A percentile compares a stretch with the other conserved stretches of the same genome.
Evolutionary conservation across 176 grass and related monocot species (phyloP).

Genomic region (Zoysia japonica): DNA sequence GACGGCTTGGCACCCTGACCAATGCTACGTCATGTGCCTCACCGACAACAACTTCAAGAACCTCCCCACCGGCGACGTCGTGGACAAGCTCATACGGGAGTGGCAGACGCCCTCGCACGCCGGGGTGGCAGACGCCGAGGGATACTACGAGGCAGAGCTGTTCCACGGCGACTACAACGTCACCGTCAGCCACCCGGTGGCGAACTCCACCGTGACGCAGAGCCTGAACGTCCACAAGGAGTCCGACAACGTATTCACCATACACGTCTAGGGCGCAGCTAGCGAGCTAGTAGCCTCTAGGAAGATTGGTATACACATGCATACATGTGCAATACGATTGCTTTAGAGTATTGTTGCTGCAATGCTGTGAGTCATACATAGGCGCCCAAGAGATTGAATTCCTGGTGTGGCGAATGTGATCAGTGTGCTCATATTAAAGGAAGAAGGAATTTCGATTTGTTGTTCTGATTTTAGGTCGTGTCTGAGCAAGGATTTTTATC

Average conservation of each 20-base stretch:
- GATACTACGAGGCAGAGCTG: slow-evolving; percentile 55
- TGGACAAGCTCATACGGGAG: slow-evolving; percentile 73
- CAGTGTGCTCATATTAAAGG: slow-evolving; percentile 30
- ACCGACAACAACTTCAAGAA: slow-evolving; percentile 79
- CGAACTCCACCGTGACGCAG: slow-evolving; percentile 54
- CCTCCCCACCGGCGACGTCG: slow-evolving; percentile 61
- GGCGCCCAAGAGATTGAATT: slow-evolving; percentile 50
- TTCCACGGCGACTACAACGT: slow-evolving; percentile 78
- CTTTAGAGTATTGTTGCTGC: slow-evolving; percentile 34
- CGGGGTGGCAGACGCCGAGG: slow-evolving; percentile 50
- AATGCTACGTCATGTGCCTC: slow-evolving; percentile 82
- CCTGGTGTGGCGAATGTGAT: slow-evolving; percentile 48
- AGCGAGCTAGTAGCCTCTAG: neutral
- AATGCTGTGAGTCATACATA: slow-evolving; percentile 6
- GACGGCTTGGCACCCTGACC: slow-evolving; percentile 61
- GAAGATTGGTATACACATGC: slow-evolving; percentile 4
- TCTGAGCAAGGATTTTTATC: too few relatives aligned
- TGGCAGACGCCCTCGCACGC: slow-evolving; percentile 42
- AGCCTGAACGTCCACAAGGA: slow-evolving; percentile 56
- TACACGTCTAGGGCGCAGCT: slow-evolving; percentile 43
- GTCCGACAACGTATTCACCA: slow-evolving; percentile 38
- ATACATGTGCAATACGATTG: slow-evolving; percentile 28
- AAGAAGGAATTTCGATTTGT: slow-evolving; percentile 41
- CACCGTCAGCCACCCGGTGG: slow-evolving; percentile 53
- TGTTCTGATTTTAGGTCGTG: slow-evolving; percentile 20